Percentiles rank a stretch among this genome's conserved stretches.
Conservation (phyloP, 2,329 filamentous ascomycete genomes). For the Calonectria multiphialidica region DNA sequence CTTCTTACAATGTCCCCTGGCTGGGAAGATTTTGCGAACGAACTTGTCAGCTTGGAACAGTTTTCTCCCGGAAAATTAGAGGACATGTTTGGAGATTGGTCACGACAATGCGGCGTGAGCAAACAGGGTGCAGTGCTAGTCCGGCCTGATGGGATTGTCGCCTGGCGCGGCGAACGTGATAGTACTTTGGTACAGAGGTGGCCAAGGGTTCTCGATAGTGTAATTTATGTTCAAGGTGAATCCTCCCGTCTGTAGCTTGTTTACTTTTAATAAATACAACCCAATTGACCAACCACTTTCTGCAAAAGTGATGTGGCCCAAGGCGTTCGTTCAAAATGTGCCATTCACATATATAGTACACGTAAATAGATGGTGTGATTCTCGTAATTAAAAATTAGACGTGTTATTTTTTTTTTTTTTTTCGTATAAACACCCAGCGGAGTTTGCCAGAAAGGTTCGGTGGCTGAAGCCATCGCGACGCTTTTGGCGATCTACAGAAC, state of each 20-base stretch:
- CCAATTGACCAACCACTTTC: too few relatives aligned
- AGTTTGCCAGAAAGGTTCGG: not conserved
- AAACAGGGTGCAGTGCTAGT: conserved; percentile 6
- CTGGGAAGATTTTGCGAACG: conserved; percentile 4
- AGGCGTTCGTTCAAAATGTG: too few relatives aligned
- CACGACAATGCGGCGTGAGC: not conserved
- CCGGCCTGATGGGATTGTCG: conserved; percentile 8
- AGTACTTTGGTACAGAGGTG: not conserved
- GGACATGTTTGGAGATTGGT: conserved; percentile 3
- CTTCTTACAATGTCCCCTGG: conserved; percentile 2
- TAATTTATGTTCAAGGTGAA: not conserved
- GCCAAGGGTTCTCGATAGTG: not conserved
- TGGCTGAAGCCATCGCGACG: not conserved
- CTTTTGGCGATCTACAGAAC: not conserved
- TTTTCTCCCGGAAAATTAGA: not conserved
- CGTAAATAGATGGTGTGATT: too few relatives aligned
- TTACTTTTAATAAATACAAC: too few relatives aligned
- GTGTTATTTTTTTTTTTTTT: too few relatives aligned
- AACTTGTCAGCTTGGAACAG: not conserved
- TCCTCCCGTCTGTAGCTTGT: too few relatives aligned
- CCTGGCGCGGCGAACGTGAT: conserved; percentile 1
- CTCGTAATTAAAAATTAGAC: too few relatives aligned
- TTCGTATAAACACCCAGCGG: not conserved
- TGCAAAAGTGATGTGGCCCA: too few relatives aligned
- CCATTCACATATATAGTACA: too few relatives aligned